Base-by-base conservation (phyloP, 1,284 basidiomycete species). In the Xerocomus minutiporus region DNA sequence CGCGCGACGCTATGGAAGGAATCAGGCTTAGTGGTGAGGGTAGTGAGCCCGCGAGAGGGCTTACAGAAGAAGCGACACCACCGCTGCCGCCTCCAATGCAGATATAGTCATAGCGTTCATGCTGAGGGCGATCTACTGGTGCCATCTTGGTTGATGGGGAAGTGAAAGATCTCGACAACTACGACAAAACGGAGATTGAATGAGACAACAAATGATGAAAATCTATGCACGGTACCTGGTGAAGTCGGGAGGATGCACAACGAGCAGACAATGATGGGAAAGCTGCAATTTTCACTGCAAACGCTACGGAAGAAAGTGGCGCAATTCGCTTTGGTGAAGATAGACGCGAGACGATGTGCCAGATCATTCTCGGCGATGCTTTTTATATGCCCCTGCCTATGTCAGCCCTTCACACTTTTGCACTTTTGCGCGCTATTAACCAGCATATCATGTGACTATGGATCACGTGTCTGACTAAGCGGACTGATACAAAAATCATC, bases 31-130 rank as follows among this genome's bases (percentile, higher is more conserved):
- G 42, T 3, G 13, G 29, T 51, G 38, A 23, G 34, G 36, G 26
- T 1, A 3, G 39, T 25, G 35, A 48, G 36, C 25, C 25, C 35
- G 6, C 48, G 23, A 51, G 26, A 44, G 26, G 11, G 45, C 52
- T 63, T 64, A 88, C 88, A 50, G 87, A 84, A 50, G 84, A 83
- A 13, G 82, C 91, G 46, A 86, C 82, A 52, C 91, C 91, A 49
- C 89, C 91, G 56, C 88, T 91, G 23, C 91, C 91, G 53, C 91
- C 91, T 49, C 91, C 91, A 62, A 93, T 84, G 59, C 90, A 82
- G 48, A 93, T 76, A 58, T 88, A 82, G 66, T 93, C 90, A 67
- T 89, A 91, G 63, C 81, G 82, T 23, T 57, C 58, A 43, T 55
- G 57, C 4, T 75, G 79, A 25, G 86, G 82, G 61, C 77, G 82